Evolutionary conservation across 2,329 filamentous ascomycete species (phyloP).

Genomic region (Whalleya microplaca): DNA sequence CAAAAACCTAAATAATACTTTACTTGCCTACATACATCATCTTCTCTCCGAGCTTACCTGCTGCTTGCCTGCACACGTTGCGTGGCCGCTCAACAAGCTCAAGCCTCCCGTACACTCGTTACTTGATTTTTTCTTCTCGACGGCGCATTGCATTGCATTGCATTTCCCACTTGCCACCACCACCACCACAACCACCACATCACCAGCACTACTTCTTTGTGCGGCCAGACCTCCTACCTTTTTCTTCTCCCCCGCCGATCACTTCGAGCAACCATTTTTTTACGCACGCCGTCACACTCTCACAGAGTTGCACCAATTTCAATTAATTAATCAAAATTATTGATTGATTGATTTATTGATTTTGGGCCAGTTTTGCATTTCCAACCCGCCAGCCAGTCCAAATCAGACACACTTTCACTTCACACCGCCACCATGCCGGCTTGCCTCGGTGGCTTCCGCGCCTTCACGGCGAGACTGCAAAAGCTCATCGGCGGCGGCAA

Average conservation of each 20-base stretch:
- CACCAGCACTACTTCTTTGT: background rate
- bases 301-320: background rate
- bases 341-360: background rate
- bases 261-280: background rate
- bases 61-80: background rate
- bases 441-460: constrained; percentile 27
- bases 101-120: background rate
- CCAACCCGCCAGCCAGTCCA: too few species aligned
- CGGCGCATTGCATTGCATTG: background rate
- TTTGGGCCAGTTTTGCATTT: too few species aligned
- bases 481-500: constrained; percentile 28
- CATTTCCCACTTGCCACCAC: background rate
- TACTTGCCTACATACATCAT: background rate
- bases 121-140: background rate
- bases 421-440: constrained; percentile 20
- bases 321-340: background rate
- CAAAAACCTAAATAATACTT: background rate
- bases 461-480: constrained; percentile 30
- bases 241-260: background rate
- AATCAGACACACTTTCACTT: background rate
- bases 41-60: background rate
- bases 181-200: background rate
- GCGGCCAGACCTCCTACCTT: background rate
- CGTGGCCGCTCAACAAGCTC: background rate
- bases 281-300: background rate